Base-by-base conservation (phyloP, 2,329 filamentous ascomycete species). In the Rhynchosporium secalis region DNA sequence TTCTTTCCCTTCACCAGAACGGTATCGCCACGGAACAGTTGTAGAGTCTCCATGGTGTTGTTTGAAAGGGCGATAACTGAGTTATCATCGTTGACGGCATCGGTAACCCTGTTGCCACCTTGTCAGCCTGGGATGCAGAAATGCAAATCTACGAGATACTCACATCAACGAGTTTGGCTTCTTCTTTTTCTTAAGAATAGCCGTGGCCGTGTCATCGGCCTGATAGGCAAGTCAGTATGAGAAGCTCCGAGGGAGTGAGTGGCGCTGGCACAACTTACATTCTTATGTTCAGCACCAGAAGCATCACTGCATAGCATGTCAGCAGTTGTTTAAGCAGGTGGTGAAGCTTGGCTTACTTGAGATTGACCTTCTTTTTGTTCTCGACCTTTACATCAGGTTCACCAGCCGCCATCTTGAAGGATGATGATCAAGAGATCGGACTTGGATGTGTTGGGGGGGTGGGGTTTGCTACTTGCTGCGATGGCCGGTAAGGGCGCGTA, bases 101-200 rank as follows among this genome's bases (percentile, higher is more conserved):
- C 96, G 75, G 95, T 98, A 70, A 99, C 95, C 81, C 92, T 96
- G 74, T 70, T 64, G 63, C 59, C 68, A 70, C 62, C 56, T 62
- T 56, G 70, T 79, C 66, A 79, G 72, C 65, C 61, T 52, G 52
- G 43, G 76, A 65, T 64, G 66, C 64, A 12, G 41, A 28, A 28
- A 20, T 20, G 51, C 38, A 40, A 3, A 65, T 67, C 43, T 41
- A 58, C 36, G 49, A 64, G 49, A 68, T 71, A 78, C 88, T 77
- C 83, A 96, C 92, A 99, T 96, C 77, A 99, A 81, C 75, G 94
- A 96, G 81, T 99, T 99, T 73, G 93, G 93, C 91, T 99, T 99
- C 93, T 99, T 99, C 90, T 99, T 99, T 86, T 98, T 98, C 84
- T 97, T 98, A 74, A 99, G 86, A 73, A 99, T 99, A 71, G 95